Evolutionary conservation across 176 grass and related monocot species (phyloP), one percentile per base, ranked within the genome.

Genomic region (Stipa capillata): DNA sequence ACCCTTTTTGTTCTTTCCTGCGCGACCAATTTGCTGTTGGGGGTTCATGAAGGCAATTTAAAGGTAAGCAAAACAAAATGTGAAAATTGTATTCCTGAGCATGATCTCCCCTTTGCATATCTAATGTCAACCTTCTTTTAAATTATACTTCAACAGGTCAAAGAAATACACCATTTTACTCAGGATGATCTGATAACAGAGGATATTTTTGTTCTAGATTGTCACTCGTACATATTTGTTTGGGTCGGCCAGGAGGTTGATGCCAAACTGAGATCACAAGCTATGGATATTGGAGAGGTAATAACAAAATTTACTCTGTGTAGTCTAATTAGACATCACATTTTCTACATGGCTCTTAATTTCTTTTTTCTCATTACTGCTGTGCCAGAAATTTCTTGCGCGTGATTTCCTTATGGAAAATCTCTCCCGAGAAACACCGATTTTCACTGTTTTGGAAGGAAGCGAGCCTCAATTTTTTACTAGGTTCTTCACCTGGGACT

Each of bases 181-280:
- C 96, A 99, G 81, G 92, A 93, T 78, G 96, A 99, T 89, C 56
- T 99, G 73, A 93, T 99, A 66, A 87, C 92, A 79, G 96, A 99
- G 80, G 92, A 99, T 86, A 52, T 93, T 82, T 99, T 82, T 23
- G 79, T 99, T 81, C 82, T 99, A 50, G 88, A 93, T 73, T 92
- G 96, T 52, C 92, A 86, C 55, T 89, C 92, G 0, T 82, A 89
- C 70, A 68, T 99, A 44, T 95, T 90, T 89, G 73, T 95, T 82
- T 99, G 96, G 96, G 69, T 95, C 62, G 96, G 96, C 6, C 92
- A 91, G 80, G 86, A 99, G 80, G 81, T 99, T 53, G 87, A 99
- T 78, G 68, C 74, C 27, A 92, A 95, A 87, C 53, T 81, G 28
- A 81, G 85, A 68, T 85, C 58, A 56, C 92, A 95, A 84, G 78